phyloP scores from a whole-genome alignment of 352 stramenopile genomes.

The Phytophthora quininea region DNA sequence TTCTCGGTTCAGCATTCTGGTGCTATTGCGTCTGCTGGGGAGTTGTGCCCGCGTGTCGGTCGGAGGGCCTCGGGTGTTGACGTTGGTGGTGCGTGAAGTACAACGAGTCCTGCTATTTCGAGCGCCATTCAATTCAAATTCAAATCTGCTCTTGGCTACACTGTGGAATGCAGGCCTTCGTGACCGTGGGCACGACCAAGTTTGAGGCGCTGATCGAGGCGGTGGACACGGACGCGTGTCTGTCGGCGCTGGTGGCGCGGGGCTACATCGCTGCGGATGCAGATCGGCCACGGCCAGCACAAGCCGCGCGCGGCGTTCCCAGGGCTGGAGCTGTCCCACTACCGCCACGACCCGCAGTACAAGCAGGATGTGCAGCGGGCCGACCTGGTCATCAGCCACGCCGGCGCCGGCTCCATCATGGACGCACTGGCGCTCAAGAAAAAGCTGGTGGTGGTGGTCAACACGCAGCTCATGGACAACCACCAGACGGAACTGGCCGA shows the following conservation, averaged over 20 bases:
- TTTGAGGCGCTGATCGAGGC: conserved; percentile 91
- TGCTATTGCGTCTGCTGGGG: neutral
- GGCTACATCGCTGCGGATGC: conserved; percentile 74
- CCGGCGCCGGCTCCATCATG: conserved; percentile 94
- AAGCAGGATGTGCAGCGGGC: conserved; percentile 89
- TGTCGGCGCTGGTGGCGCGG: conserved; percentile 48
- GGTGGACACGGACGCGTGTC: conserved; percentile 67
- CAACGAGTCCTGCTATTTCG: no score
- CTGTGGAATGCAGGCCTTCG: conserved; percentile 82
- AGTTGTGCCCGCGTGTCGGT: no score
- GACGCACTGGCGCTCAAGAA: conserved; percentile 87
- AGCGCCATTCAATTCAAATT: no score
- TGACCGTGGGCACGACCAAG: conserved; percentile 95
- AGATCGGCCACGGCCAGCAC: conserved; percentile 84
- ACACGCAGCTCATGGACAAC: conserved; percentile 97
- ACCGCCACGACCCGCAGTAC: conserved; percentile 92
- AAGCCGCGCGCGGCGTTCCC: conserved; percentile 40
- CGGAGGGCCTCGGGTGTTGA: no score
- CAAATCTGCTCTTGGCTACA: no score
- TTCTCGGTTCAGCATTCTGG: neutral
- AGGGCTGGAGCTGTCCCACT: conserved; percentile 61
- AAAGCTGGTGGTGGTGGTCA: conserved; percentile 94
- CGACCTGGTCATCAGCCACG: conserved; percentile 95
- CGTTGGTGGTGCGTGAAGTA: no score
- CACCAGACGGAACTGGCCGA: conserved; percentile 95